These are phyloP conservation scores for Entoloma clypeatum DNA, from an alignment of 1,284 basidiomycete genomes.

Conservation along the genomic window DNA sequence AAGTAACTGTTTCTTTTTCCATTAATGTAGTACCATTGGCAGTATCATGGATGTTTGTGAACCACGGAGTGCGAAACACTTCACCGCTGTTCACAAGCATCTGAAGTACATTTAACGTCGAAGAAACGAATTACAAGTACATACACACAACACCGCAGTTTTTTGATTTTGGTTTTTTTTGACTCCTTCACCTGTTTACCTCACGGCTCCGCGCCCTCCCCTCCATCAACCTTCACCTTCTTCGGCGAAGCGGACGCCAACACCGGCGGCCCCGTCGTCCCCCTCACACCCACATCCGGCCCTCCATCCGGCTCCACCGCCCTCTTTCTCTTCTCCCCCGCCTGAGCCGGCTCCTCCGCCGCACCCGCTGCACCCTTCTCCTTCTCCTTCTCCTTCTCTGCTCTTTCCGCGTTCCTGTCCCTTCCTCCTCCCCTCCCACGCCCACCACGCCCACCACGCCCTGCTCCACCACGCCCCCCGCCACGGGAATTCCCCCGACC, in stretches of 20 bases:
- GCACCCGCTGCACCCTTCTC: slow-evolving; percentile 26
- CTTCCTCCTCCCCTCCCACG: slow-evolving; percentile 42
- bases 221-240: slow-evolving; percentile 59
- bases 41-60: no score
- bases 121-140: no score
- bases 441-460: slow-evolving; percentile 36
- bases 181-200: no score
- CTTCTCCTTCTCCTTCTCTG: slow-evolving; percentile 23
- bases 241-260: slow-evolving; percentile 54
- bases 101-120: no score
- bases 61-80: no score
- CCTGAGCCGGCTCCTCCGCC: no score
- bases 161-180: no score
- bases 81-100: no score
- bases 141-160: no score
- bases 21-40: no score
- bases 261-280: slow-evolving; percentile 57
- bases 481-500: slow-evolving; percentile 25
- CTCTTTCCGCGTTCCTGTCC: slow-evolving; percentile 33
- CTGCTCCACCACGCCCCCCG: slow-evolving; percentile 28
- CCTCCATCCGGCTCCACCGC: slow-evolving; percentile 73
- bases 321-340: slow-evolving; percentile 71
- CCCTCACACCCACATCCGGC: slow-evolving; percentile 58
- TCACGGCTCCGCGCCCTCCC: slow-evolving; percentile 14
- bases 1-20: no score